A percentile compares a stretch with the other conserved stretches of the same genome.
These are phyloP conservation scores for Podaxis pistillaris DNA, from an alignment of 768 basidiomycete species.

Conservation along the genomic window DNA sequence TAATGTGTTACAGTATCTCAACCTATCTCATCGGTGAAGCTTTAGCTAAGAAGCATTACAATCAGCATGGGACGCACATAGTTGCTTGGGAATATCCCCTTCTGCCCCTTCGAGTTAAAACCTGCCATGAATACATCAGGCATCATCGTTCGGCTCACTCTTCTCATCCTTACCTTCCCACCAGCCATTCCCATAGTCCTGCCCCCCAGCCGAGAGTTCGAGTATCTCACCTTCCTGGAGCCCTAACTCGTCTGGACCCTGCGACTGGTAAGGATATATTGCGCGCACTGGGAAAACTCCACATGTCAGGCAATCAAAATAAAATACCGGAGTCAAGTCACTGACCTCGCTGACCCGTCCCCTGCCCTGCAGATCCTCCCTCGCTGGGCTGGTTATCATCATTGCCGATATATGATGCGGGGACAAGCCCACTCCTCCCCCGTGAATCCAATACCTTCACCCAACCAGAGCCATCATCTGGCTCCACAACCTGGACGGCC, in stretches of 20 bases:
- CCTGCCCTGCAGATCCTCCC: slow-evolving; percentile 24
- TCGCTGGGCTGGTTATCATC: slow-evolving; percentile 27
- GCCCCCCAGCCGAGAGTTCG: slow-evolving; percentile 66
- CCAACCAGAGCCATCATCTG: slow-evolving; percentile 88
- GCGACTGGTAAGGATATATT: slow-evolving; percentile 76
- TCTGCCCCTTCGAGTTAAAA: slow-evolving; percentile 54
- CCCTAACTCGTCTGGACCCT: slow-evolving; percentile 68
- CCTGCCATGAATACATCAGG: slow-evolving; percentile 40
- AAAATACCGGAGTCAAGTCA: slow-evolving; percentile 8
- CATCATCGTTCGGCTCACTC: slow-evolving; percentile 2
- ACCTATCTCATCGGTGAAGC: slow-evolving; percentile 11
- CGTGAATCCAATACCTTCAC: slow-evolving; percentile 63
- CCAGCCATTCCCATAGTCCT: slow-evolving; percentile 76
- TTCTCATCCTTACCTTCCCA: slow-evolving; percentile 65
- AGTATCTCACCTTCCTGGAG: slow-evolving; percentile 61
- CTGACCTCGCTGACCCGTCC: slow-evolving; percentile 53
- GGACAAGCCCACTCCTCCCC: slow-evolving; percentile 72
- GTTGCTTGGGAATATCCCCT: slow-evolving; percentile 86
- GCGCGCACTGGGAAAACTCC: slow-evolving; percentile 59
- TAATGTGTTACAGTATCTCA: slow-evolving; percentile 6
- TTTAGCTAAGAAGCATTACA: slow-evolving; percentile 1
- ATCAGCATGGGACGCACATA: slow-evolving; percentile 56
- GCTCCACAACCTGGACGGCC: slow-evolving; percentile 65
- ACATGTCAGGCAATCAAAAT: slow-evolving; percentile 11
- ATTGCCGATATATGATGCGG: slow-evolving; percentile 74